Base-by-base conservation (phyloP, 2,329 filamentous ascomycete species). In the Pseudocercospora cruenta region DNA sequence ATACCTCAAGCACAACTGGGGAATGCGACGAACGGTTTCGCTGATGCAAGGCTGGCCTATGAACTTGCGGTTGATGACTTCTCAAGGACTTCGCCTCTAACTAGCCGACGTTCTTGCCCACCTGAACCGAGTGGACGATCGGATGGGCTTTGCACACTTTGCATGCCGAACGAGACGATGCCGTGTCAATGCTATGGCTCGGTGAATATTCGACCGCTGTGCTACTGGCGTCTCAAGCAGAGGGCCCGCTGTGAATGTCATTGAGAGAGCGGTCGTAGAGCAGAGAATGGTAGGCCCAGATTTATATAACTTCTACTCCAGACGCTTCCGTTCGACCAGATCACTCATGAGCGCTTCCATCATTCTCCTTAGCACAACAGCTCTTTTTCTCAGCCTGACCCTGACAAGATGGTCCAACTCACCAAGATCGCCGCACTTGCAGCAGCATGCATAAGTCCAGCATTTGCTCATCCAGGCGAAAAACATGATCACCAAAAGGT, bases 381-480 rank as follows among this genome's bases (percentile, higher is more conserved):
- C 61, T 4, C 54, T 63, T 12, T 16, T 63, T 28, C 47, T 62
- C 24, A 58, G 61, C 53, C 61, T 63, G 12, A 58, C 33, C 53
- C 16, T 57, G 4, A 12, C 55, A 66, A 22, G 22, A 68, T 68
- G 67, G 67, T 66, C 58, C 63, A 66, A 43, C 14, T 68, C 58
- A 63, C 62, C 53, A 69, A 63, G 58, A 43, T 67, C 47, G 65
- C 67, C 39, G 65, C 67, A 49, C 58, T 67, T 39, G 64, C 65
- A 61, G 67, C 67, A 36, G 60, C 64, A 69, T 33, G 68, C 67
- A 14, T 66, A 31, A 47, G 53, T n/a, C 67, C 67, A 45, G 61
- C 64, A 16, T 19, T 67, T 39, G 76, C 76, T 36, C 77, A 78
- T 43, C 76, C 77, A 26, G 76, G 76, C 36, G 77, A 78, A 66